Percentiles rank a stretch among this genome's conserved stretches.
phyloP scores from a whole-genome alignment of 2,329 filamentous ascomycete species.

The Colletotrichum chlorophyti region DNA sequence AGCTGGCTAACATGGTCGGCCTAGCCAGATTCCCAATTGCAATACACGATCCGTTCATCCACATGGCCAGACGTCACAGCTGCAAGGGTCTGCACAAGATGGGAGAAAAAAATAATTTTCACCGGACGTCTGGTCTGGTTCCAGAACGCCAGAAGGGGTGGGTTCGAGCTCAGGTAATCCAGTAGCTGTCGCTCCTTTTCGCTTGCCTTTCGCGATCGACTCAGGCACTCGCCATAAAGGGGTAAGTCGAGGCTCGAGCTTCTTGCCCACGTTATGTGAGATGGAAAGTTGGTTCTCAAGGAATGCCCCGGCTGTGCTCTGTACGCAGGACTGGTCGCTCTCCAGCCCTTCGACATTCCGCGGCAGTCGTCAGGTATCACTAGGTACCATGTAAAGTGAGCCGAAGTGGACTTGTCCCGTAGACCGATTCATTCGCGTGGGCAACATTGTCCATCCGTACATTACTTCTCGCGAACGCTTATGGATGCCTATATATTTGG shows the following conservation, averaged over 20 bases:
- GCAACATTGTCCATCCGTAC: background rate
- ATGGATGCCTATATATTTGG: too few species aligned
- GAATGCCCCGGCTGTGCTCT: background rate
- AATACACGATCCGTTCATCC: background rate
- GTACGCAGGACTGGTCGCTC: background rate
- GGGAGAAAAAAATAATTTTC: constrained; percentile 20
- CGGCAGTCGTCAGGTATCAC: background rate
- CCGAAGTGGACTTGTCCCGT: constrained; percentile 1
- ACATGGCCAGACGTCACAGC: constrained; percentile 20
- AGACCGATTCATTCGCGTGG: constrained; percentile 12
- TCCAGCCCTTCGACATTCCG: background rate
- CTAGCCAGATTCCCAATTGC: background rate
- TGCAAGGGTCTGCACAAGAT: constrained; percentile 22
- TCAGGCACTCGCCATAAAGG: constrained; percentile 18
- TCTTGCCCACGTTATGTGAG: background rate
- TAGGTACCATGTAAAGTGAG: background rate
- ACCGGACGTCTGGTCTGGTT: constrained; percentile 21
- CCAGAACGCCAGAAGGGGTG: constrained; percentile 24
- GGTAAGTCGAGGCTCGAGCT: constrained; percentile 12
- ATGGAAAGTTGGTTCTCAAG: background rate
- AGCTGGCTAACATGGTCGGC: background rate
- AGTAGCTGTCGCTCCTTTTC: constrained; percentile 7
- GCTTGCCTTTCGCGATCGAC: constrained; percentile 21
- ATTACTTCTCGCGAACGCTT: too few species aligned
- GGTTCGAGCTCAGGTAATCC: constrained; percentile 19